phyloP scores from a whole-genome alignment of 1,284 basidiomycete species.

The Naganishia liquefaciens region DNA sequence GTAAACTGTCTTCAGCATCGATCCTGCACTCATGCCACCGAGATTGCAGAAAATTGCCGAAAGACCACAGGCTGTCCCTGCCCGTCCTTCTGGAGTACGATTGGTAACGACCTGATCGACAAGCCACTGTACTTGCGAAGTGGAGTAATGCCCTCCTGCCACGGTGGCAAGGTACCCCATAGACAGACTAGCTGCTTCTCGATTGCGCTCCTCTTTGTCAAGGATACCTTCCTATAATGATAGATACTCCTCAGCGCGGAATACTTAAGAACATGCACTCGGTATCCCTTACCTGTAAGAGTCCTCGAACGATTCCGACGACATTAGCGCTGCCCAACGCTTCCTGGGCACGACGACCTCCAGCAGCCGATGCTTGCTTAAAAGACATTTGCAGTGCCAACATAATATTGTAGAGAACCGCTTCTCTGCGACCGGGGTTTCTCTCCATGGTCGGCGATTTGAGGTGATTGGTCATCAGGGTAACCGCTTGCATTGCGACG shows the following conservation, averaged over 20 bases:
- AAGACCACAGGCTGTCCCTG: constrained; percentile 90
- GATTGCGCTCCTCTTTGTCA: constrained; percentile 75
- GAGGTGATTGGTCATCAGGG: constrained; percentile 63
- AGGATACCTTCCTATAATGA: constrained; percentile 66
- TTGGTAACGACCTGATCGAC: constrained; percentile 97
- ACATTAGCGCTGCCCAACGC: constrained; percentile 70
- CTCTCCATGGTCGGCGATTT: constrained; percentile 79
- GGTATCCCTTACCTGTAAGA: constrained; percentile 62
- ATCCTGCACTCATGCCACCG: constrained; percentile 88
- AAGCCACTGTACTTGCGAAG: constrained; percentile 83
- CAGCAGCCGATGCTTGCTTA: constrained; percentile 60
- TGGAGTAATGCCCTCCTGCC: constrained; percentile 81
- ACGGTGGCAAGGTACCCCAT: constrained; percentile 84
- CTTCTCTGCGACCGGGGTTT: constrained; percentile 85
- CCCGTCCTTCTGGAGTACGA: constrained; percentile 86
- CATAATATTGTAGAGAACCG: constrained; percentile 78
- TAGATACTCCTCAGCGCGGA: not conserved
- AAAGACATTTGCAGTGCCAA: constrained; percentile 79
- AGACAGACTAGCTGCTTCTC: constrained; percentile 81
- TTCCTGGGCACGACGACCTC: constrained; percentile 63
- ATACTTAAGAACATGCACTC: constrained; percentile 18
- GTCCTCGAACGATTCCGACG: constrained; percentile 66
- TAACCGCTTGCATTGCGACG: constrained; percentile 67
- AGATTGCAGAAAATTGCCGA: constrained; percentile 92
- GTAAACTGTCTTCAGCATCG: constrained; percentile 92